A percentile compares a stretch with the other conserved stretches of the same genome.
phyloP scores from a whole-genome alignment of 331 rosid genomes.

The Erythrophleum ivorense region DNA sequence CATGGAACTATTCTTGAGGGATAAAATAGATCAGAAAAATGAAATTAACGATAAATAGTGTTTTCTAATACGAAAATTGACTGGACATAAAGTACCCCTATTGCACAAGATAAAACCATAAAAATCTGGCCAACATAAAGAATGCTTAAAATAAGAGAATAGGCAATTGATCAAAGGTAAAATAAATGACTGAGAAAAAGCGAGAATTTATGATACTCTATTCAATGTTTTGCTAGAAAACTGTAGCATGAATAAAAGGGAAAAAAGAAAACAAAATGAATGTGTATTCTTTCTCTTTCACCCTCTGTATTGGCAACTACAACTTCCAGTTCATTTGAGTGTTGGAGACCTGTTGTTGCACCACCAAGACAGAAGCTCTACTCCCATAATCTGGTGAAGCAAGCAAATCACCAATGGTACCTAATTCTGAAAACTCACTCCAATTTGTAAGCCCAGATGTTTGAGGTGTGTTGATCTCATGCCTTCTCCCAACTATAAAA shows the following conservation, averaged over 20 bases:
- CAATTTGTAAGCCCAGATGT: constrained; percentile 49
- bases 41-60: not conserved
- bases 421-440: constrained; percentile 55
- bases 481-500: constrained; percentile 52
- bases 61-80: not conserved
- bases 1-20: not conserved
- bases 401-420: constrained; percentile 49
- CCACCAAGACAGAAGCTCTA: constrained; percentile 45
- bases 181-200: not conserved
- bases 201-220: not conserved
- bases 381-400: constrained; percentile 44
- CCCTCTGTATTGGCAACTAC: not conserved
- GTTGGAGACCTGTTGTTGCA: constrained; percentile 48
- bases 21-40: not conserved
- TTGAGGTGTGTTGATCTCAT: constrained; percentile 30
- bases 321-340: not conserved
- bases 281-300: not conserved
- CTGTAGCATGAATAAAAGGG: not conserved
- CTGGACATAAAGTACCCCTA: not conserved
- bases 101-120: not conserved
- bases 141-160: not conserved
- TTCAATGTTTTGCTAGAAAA: not conserved
- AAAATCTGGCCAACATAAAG: not conserved
- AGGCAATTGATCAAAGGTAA: not conserved
- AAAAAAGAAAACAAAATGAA: not conserved